Conservation (phyloP, 768 basidiomycete species). For the Neoboletus magnificus region DNA sequence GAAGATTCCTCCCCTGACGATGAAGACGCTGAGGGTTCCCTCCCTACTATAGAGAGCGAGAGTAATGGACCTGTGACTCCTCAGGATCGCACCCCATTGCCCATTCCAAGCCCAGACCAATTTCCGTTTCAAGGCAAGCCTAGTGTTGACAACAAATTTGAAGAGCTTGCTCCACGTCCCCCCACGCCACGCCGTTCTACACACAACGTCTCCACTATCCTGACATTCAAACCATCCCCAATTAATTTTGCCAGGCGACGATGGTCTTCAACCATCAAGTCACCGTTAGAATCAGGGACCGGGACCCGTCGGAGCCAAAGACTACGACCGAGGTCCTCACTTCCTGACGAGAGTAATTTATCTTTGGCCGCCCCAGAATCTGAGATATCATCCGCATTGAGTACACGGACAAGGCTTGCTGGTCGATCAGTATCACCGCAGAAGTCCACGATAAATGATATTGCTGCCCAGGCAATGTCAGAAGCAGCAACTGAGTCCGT, state of each 20-base stretch:
- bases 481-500: conserved; percentile 30
- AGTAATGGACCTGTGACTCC: conserved; percentile 54
- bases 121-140: conserved; percentile 22
- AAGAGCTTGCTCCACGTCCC: conserved; percentile 21
- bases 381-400: conserved; percentile 28
- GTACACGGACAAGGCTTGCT: conserved; percentile 30
- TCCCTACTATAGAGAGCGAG: conserved; percentile 44
- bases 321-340: conserved; percentile 31
- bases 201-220: conserved; percentile 35
- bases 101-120: conserved; percentile 35
- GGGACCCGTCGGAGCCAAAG: conserved; percentile 35
- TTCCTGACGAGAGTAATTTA: conserved; percentile 31
- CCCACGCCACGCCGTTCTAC: conserved; percentile 22
- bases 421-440: conserved; percentile 34
- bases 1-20: conserved; percentile 36
- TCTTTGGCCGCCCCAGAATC: conserved; percentile 24
- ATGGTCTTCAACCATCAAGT: conserved; percentile 47
- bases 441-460: conserved; percentile 23
- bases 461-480: conserved; percentile 20
- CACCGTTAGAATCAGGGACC: conserved; percentile 33
- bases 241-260: conserved; percentile 59
- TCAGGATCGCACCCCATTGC: conserved; percentile 46
- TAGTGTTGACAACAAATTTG: conserved; percentile 17
- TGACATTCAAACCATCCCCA: conserved; percentile 62
- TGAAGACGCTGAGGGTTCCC: conserved; percentile 30